Percentiles rank a stretch among this genome's conserved stretches.
These are phyloP conservation scores for Scutellaria baicalensis DNA, from an alignment of 257 asterid genomes.

Conservation along the genomic window DNA sequence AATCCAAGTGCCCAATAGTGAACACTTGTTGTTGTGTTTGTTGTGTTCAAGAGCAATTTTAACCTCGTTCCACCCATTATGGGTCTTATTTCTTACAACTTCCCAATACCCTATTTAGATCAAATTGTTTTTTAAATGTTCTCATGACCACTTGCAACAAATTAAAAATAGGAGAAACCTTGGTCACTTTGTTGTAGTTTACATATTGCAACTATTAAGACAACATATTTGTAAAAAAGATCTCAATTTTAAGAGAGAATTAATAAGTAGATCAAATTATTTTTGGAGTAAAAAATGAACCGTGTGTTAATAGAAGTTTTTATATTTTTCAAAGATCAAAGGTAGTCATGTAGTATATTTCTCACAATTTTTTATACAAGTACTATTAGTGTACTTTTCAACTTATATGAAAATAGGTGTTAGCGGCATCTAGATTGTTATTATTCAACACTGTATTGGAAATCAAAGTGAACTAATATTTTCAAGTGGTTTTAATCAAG, in stretches of 20 bases:
- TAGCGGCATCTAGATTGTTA: too few species aligned
- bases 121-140: not conserved
- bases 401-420: too few species aligned
- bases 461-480: not conserved
- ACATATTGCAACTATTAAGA: too few species aligned
- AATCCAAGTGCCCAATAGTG: constrained; percentile 65
- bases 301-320: too few species aligned
- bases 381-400: too few species aligned
- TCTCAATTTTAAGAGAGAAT: too few species aligned
- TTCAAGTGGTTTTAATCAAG: not conserved
- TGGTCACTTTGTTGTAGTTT: too few species aligned
- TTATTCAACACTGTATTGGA: not conserved
- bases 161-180: not conserved
- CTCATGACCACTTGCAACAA: constrained; percentile 25
- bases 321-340: too few species aligned
- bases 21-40: constrained; percentile 31
- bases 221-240: too few species aligned
- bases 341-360: too few species aligned
- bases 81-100: constrained; percentile 16
- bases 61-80: constrained; percentile 55
- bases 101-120: constrained; percentile 20
- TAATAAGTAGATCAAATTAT: not conserved
- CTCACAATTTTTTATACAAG: too few species aligned
- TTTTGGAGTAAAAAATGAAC: not conserved
- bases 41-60: constrained; percentile 35